phyloP scores from a whole-genome alignment of 495 filamentous ascomycete genomes.

The Ascobolus immersus region DNA sequence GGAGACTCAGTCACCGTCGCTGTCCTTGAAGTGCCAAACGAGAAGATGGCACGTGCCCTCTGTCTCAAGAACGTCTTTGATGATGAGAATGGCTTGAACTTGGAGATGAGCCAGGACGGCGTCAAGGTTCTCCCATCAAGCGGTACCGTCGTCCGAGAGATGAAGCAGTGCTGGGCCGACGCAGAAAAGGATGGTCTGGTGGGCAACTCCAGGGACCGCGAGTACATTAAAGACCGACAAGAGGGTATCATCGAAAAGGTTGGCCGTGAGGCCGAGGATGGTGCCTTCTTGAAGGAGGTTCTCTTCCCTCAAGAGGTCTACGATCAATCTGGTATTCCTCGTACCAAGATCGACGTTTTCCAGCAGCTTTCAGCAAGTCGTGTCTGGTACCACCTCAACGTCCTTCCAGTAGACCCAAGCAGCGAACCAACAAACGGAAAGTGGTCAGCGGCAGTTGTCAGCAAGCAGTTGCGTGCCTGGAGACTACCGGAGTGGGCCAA shows the following conservation, averaged over 20 bases:
- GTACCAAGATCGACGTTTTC: slow-evolving; percentile 22
- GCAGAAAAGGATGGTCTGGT: slow-evolving; percentile 55
- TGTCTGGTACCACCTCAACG: slow-evolving; percentile 81
- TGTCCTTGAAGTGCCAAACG: slow-evolving; percentile 60
- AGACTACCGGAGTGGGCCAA: slow-evolving; percentile 90
- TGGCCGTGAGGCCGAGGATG: slow-evolving; percentile 50
- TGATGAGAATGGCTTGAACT: slow-evolving; percentile 71
- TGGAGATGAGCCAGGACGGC: slow-evolving; percentile 90
- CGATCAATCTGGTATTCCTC: slow-evolving; percentile 32
- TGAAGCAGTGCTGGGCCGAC: slow-evolving; percentile 53
- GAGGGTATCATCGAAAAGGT: slow-evolving; percentile 71
- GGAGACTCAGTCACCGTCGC: slow-evolving; percentile 75
- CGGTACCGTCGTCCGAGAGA: slow-evolving; percentile 58
- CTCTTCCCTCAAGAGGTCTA: slow-evolving; percentile 53
- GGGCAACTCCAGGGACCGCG: slow-evolving; percentile 45
- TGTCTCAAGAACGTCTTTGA: slow-evolving; percentile 78
- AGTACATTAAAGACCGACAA: slow-evolving; percentile 52
- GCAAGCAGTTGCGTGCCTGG: slow-evolving; percentile 78
- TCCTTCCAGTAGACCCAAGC: slow-evolving; percentile 71
- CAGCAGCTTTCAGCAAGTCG: slow-evolving; percentile 29
- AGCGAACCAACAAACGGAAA: slow-evolving; percentile 23
- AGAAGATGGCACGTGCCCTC: slow-evolving; percentile 57
- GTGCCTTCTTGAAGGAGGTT: slow-evolving; percentile 59
- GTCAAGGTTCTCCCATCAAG: slow-evolving; percentile 41
- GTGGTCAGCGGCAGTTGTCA: slow-evolving; percentile 82